Evolutionary conservation across 202 grass and related monocot genomes (phyloP).

Genomic region (Panicum virgatum): DNA sequence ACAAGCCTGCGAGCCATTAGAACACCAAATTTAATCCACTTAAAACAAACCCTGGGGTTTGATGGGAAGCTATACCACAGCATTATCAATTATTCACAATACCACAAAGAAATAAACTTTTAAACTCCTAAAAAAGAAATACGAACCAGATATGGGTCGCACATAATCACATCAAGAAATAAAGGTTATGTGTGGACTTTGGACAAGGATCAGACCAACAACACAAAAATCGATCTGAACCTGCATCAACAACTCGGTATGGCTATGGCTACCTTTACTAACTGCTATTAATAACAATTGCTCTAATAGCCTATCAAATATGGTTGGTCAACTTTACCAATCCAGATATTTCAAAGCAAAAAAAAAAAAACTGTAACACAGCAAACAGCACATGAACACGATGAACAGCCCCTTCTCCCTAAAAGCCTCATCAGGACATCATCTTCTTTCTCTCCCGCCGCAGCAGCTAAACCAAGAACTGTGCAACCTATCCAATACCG

Average conservation of each 20-base stretch:
- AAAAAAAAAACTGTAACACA: neutral
- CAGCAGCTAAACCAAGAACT: neutral
- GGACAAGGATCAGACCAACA: neutral
- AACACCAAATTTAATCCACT: neutral
- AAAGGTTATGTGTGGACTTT: neutral
- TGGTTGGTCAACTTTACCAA: neutral
- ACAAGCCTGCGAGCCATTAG: neutral
- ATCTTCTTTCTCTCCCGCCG: neutral
- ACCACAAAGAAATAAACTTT: neutral
- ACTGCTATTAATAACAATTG: neutral
- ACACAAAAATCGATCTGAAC: neutral
- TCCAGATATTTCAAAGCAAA: neutral
- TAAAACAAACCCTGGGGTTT: constrained; percentile 4
- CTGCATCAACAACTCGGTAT: constrained; percentile 11
- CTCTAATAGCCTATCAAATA: constrained; percentile 6
- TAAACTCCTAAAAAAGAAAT: neutral
- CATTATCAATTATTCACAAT: neutral
- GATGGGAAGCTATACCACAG: neutral
- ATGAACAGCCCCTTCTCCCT: neutral
- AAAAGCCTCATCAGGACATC: neutral
- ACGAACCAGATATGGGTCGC: constrained; percentile 5
- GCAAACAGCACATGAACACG: neutral
- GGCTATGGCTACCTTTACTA: neutral
- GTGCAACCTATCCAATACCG: neutral
- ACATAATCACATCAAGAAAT: constrained; percentile 8